phyloP scores from a whole-genome alignment of 345 rosid species.

The Heritiera littoralis region DNA sequence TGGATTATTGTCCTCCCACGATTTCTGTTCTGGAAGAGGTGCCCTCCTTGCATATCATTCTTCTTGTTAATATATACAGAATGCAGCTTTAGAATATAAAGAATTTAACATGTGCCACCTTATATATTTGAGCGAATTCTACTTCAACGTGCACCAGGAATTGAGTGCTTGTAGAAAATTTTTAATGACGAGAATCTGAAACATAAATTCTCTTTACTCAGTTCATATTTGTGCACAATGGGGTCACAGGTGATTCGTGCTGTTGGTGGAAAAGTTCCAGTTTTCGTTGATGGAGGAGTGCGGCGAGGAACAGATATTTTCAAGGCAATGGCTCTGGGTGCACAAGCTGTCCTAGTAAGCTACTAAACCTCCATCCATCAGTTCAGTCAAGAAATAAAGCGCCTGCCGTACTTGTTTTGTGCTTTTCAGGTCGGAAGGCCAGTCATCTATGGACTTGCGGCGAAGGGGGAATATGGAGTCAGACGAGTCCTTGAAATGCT shows the following conservation, averaged over 20 bases:
- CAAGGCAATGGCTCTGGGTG: conserved; percentile 89
- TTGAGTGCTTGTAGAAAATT: conserved; percentile 25
- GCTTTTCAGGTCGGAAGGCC: conserved; percentile 82
- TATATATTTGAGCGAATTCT: background rate
- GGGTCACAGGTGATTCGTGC: conserved; percentile 63
- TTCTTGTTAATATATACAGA: background rate
- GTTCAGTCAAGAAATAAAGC: background rate
- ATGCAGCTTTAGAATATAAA: background rate
- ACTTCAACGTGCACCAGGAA: background rate
- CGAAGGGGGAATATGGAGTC: conserved; percentile 69
- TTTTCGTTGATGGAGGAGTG: conserved; percentile 86
- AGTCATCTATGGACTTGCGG: conserved; percentile 69
- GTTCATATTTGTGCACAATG: background rate
- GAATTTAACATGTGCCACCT: background rate
- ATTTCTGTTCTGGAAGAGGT: conserved; percentile 68
- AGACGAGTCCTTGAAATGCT: conserved; percentile 68
- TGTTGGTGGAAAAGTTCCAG: conserved; percentile 69
- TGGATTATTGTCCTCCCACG: conserved; percentile 57
- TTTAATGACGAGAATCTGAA: conserved; percentile 24
- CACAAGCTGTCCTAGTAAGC: conserved; percentile 82
- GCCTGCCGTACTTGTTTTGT: background rate
- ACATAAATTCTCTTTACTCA: background rate
- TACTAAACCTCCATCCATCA: background rate
- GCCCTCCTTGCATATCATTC: background rate
- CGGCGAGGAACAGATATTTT: conserved; percentile 82